Percentiles rank a stretch among this genome's conserved stretches.
Conservation (phyloP, 345 rosid species). For the Lepidium africanum region DNA sequence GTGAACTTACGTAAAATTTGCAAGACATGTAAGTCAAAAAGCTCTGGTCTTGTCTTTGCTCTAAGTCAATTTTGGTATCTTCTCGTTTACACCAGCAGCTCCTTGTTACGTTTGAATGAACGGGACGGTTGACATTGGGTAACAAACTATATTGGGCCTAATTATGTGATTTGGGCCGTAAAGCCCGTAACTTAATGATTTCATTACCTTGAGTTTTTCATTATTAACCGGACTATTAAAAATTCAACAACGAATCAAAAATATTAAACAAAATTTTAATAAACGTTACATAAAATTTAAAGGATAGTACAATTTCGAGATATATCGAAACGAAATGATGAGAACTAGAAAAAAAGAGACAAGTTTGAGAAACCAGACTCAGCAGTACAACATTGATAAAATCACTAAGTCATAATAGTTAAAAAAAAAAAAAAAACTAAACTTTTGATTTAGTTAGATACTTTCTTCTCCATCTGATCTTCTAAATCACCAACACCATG, state of each 20-base stretch:
- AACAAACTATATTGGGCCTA: not conserved
- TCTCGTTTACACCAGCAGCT: too few species aligned
- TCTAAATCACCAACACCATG: slow-evolving; percentile 17
- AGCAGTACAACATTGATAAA: slow-evolving; percentile 4
- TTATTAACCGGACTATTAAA: too few species aligned
- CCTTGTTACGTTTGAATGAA: not conserved
- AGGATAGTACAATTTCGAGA: slow-evolving; percentile 10
- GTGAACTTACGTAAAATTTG: not conserved
- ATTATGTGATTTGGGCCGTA: not conserved
- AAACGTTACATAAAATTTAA: not conserved
- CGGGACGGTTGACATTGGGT: not conserved
- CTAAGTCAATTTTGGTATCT: not conserved
- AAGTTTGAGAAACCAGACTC: slow-evolving; percentile 17
- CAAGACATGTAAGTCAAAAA: not conserved
- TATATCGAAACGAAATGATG: not conserved
- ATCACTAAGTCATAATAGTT: not conserved
- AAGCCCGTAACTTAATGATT: too few species aligned
- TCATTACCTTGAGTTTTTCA: too few species aligned
- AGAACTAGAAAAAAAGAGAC: not conserved
- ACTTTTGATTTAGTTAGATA: not conserved
- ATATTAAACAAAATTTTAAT: not conserved
- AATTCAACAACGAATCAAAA: not conserved
- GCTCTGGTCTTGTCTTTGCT: not conserved
- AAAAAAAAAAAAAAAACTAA: not conserved
- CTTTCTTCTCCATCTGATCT: slow-evolving; percentile 5